Evolutionary conservation across 257 asterid species (phyloP), one percentile per base, ranked within the genome.

Genomic region (Penstemon davidsonii): DNA sequence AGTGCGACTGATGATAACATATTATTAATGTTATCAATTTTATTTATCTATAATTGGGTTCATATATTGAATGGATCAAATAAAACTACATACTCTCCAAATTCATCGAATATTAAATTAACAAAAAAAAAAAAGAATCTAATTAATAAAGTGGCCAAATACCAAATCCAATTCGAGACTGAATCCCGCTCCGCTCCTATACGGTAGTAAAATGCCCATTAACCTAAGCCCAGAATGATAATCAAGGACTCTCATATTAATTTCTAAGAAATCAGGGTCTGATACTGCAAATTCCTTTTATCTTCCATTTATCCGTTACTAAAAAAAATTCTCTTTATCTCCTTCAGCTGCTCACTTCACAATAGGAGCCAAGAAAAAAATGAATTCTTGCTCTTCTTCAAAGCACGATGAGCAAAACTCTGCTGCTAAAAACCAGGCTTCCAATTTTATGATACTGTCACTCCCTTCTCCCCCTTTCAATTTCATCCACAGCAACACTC

Each of bases 391-490:
- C 68, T 12, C 62, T 68, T 64, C 76, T 55, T 62, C 70, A 50
- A 37, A 67, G 12, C 73, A 62, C 11, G 78, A 63, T 8, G 78
- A 77, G 59, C 72, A 49, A 55, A 79, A 25, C 3, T 6, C 52
- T 4, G 5, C 51, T 49, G 75, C 73, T 9, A 68, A 64, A 66
- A 19, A 4, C 11, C 70, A 72, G 39, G 47, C 76, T 55, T 69
- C 88, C 15, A 78, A 78, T 60, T 77, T 78, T 39, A 47, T 72
- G 42, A 62, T 74, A 51, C n/a, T 83, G 38, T 87, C 93, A 9
- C 66, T 86, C 19, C 70, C 86, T 43, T 60, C 74, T 6, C 81
- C 82, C n/a, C 65, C 84, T 49, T 68, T 83, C 73, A 52, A 15
- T 72, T 71, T 75, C 76, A 47, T 52, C 13, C 83, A 55, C 56